Base-by-base conservation (phyloP, 2,329 filamentous ascomycete species). In the Diplodia intermedia region DNA sequence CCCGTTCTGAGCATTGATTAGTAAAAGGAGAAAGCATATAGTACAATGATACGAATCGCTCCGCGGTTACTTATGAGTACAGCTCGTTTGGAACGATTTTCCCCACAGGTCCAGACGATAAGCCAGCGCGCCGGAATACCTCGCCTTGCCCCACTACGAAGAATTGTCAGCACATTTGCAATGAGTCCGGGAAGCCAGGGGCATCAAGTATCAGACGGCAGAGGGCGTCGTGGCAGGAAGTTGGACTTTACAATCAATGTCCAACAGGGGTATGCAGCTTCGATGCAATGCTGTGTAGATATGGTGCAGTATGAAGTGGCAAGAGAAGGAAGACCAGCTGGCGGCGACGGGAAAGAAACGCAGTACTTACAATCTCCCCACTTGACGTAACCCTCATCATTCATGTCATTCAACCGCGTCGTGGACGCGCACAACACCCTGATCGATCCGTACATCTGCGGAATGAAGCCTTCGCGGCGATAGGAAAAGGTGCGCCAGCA, bases 401-500 rank as follows among this genome's bases (percentile, higher is more conserved):
- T 47, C 53, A 77, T 77, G 29, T 73, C 73, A 54, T 76, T 72
- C 33, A 78, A 62, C 23, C 72, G 69, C 8, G 69, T 75, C 8
- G 73, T 75, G 4, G 72, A 70, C 4, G 74, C 71, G 65, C 73
- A 76, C 2, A 77, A 68, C 14, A 73, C 70, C 53, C 73, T 70
- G 15, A 78, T 73, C 29, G 73, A 76, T 7, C 75, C 74, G 61
- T 74, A 77, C 75, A 77, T 76, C 55, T 76, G 75, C n/a, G 75
- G 75, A 38, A 76, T 75, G 50, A 74, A 75, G 0, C 74, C 75
- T 69, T 76, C 75, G 6, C 75, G 71, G n/a, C 71, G 71, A 54
- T 74, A 76, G 1, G 72, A 75, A 66, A 73, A 77, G 2, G 75
- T 72, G 72, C 71, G 76, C 73, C 75, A 76, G 53, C 75, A 77